phyloP scores from a whole-genome alignment of 352 stramenopile genomes.

The Globisporangium mamillatum region DNA sequence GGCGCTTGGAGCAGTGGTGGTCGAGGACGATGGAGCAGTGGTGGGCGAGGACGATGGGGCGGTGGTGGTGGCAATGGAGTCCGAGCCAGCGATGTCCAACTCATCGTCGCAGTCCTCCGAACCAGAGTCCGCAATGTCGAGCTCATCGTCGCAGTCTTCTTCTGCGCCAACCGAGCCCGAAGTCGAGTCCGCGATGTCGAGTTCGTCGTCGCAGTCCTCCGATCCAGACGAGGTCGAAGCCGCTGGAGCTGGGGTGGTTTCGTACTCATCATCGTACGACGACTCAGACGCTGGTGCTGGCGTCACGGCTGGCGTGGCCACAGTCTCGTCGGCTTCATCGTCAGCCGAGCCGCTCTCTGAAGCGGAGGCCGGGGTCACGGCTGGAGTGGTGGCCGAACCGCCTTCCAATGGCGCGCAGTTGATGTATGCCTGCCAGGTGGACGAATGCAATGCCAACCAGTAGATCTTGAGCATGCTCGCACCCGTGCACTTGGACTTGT shows the following conservation, averaged over 20 bases:
- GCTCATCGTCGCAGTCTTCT: conserved; percentile 23
- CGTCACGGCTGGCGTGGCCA: conserved; percentile 5
- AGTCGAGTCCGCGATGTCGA: background rate
- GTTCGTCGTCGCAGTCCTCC: conserved; percentile 6
- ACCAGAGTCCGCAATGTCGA: conserved; percentile 6
- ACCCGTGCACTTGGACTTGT: conserved; percentile 41
- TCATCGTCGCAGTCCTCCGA: conserved; percentile 21
- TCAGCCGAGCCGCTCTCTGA: background rate
- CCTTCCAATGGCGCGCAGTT: conserved; percentile 18
- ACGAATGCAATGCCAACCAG: conserved; percentile 38
- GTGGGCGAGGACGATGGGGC: background rate
- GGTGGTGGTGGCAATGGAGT: background rate
- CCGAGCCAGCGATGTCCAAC: conserved; percentile 20
- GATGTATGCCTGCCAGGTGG: conserved; percentile 34
- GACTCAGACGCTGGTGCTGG: background rate
- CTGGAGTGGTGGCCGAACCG: conserved; percentile 10
- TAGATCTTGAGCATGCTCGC: conserved; percentile 34
- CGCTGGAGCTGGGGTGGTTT: background rate
- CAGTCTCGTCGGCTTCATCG: background rate
- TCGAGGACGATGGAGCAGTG: conserved; percentile 9
- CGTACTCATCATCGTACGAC: conserved; percentile 3
- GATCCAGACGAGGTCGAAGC: background rate
- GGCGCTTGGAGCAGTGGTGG: conserved; percentile 90
- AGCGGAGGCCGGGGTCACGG: background rate
- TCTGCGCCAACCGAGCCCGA: conserved; percentile 19